These are phyloP conservation scores for Populus hybrid DNA, from an alignment of 441 rosid species.

Conservation along the genomic window DNA sequence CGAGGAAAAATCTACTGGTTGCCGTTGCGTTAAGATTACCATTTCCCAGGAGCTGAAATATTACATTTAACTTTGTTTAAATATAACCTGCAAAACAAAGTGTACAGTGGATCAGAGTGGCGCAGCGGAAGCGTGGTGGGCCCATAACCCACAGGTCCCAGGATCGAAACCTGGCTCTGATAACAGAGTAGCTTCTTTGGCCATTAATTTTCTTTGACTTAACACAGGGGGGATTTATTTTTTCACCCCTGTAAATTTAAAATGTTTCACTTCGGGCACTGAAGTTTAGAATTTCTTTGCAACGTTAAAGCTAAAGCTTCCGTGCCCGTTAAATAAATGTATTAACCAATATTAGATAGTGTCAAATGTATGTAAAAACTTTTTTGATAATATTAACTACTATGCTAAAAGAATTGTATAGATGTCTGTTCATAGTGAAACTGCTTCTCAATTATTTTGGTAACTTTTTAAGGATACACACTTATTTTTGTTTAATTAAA, in stretches of 20 bases:
- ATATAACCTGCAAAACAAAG: accelerated
- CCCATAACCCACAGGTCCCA: slow-evolving; percentile 96
- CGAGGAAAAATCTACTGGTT: background rate
- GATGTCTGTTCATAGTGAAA: too few relatives aligned
- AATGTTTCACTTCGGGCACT: background rate
- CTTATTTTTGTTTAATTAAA: too few relatives aligned
- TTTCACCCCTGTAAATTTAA: background rate
- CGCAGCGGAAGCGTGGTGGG: slow-evolving; percentile 99
- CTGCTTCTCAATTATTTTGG: too few relatives aligned
- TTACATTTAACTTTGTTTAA: too few relatives aligned
- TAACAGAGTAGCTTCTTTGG: slow-evolving; percentile 7
- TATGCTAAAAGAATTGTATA: too few relatives aligned
- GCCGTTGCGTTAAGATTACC: too few relatives aligned
- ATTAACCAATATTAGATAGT: too few relatives aligned
- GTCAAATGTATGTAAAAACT: too few relatives aligned
- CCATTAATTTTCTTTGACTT: background rate
- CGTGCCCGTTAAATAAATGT: background rate
- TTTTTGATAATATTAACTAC: too few relatives aligned
- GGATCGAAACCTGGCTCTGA: slow-evolving; percentile 93
- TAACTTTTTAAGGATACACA: too few relatives aligned
- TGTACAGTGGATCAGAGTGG: slow-evolving; percentile 54
- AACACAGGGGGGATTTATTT: too few relatives aligned
- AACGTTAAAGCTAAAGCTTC: background rate
- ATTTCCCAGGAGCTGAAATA: too few relatives aligned
- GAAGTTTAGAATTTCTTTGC: background rate